phyloP scores from a whole-genome alignment of 179 eudicot genomes.

The Drosera spatulata region DNA sequence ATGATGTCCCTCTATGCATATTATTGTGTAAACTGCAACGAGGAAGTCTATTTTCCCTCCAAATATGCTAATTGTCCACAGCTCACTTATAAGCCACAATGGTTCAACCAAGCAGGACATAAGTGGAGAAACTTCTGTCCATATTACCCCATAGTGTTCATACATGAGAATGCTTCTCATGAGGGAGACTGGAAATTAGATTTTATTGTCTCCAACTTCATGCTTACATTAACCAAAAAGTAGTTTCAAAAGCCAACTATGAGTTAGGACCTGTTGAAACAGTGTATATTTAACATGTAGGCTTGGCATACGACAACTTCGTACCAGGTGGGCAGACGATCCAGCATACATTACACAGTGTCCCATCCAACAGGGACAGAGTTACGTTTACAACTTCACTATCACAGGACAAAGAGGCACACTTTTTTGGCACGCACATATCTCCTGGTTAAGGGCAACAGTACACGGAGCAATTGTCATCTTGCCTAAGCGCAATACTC shows the following conservation, averaged over 20 bases:
- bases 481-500: slow-evolving; percentile 45
- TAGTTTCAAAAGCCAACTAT: background rate
- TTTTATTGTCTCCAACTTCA: background rate
- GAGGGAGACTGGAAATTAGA: too few species aligned
- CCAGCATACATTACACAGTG: slow-evolving; percentile 75
- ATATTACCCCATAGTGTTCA: too few species aligned
- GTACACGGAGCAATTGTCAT: slow-evolving; percentile 69
- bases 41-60: too few species aligned
- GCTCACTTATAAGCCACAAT: too few species aligned
- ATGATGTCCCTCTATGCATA: too few species aligned
- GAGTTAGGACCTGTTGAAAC: background rate
- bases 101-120: too few species aligned
- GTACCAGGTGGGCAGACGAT: slow-evolving; percentile 78
- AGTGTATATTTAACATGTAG: slow-evolving; percentile 10
- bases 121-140: too few species aligned
- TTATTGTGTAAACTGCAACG: too few species aligned
- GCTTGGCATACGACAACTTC: slow-evolving; percentile 61
- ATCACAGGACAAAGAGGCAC: slow-evolving; percentile 75
- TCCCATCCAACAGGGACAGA: slow-evolving; percentile 51
- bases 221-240: background rate
- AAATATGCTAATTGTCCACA: too few species aligned
- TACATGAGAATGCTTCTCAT: too few species aligned
- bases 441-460: slow-evolving; percentile 65
- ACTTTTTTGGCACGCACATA: slow-evolving; percentile 72
- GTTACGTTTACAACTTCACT: slow-evolving; percentile 58